Evolutionary conservation across 2,329 filamentous ascomycete genomes (phyloP), one percentile per base, ranked within the genome.

Genomic region (Eutypa lata): DNA sequence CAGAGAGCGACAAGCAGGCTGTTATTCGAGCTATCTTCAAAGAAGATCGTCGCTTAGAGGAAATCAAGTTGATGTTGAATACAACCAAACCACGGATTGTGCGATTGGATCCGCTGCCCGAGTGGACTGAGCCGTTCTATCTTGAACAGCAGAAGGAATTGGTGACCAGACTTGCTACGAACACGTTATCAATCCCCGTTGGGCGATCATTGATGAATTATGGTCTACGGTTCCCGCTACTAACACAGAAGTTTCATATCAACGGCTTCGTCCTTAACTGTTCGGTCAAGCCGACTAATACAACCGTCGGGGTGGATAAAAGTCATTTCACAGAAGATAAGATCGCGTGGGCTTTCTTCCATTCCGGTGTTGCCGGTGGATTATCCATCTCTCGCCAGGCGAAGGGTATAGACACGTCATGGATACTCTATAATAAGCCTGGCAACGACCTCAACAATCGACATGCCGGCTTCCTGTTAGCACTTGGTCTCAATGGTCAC

Each of bases 361-460:
- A 99, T 68, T 91, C 95, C 53, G 94, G 94, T 7, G 93, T 95
- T 28, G 89, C 93, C n/a, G 90, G 90, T 22, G 94, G 94, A 3
- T 75, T 99, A 24, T 90, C 91, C 53, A 96, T 99, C 49, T 96
- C 94, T 6, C 88, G 87, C 13, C 82, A 90, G 52, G 93, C 92
- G 3, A 91, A 91, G 65, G 93, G 93, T 3, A 97, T 99, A 57
- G 94, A 99, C 66, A 97, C 92, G 0, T 97, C 93, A 0, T 99
- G 95, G 95, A 97, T 99, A 60, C 81, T 97, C 33, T 99, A 95
- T 78, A 99, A 99, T 75, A 97, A 96, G 68, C 93, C 94, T 0
- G 75, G 76, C 0, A 82, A 85, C 37, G 94, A 99, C 50, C 79
- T 97, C 14, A 97, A 89, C 57, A 97, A 97, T 66, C 84, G 94